These are phyloP conservation scores for Verbena officinalis DNA, from an alignment of 257 asterid genomes.

Conservation along the genomic window DNA sequence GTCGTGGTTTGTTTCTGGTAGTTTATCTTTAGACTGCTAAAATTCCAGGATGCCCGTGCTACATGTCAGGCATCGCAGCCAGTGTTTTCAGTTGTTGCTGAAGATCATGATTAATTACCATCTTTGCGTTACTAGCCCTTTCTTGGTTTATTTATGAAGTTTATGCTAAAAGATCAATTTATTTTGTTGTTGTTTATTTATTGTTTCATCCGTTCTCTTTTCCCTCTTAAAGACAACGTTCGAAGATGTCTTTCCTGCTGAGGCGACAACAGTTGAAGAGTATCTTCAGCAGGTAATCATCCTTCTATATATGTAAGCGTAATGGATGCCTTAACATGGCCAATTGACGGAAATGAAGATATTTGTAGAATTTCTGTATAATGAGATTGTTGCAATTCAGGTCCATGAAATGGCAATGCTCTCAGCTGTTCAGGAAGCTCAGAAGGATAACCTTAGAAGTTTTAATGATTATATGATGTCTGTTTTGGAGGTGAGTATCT, in stretches of 20 bases:
- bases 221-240: constrained; percentile 69
- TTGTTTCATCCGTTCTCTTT: constrained; percentile 26
- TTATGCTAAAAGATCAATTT: not conserved
- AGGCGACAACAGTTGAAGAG: constrained; percentile 94
- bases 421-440: constrained; percentile 96
- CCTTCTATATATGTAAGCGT: constrained; percentile 19
- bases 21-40: constrained; percentile 9
- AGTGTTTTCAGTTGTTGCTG: not conserved
- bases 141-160: not conserved
- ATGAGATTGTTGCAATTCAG: constrained; percentile 46
- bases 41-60: not conserved
- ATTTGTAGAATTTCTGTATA: constrained; percentile 19
- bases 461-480: constrained; percentile 94
- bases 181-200: constrained; percentile 7
- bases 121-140: not conserved
- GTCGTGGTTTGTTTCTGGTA: constrained; percentile 6
- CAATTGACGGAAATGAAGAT: not conserved
- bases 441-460: constrained; percentile 86
- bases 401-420: constrained; percentile 98
- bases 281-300: constrained; percentile 86
- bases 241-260: constrained; percentile 97
- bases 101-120: constrained; percentile 10
- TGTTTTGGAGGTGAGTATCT: constrained; percentile 75
- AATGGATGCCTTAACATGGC: not conserved
- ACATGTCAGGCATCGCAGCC: not conserved